These are phyloP conservation scores for Crithidia sp. DNA, from an alignment of 208 protist genomes.

Conservation along the genomic window DNA sequence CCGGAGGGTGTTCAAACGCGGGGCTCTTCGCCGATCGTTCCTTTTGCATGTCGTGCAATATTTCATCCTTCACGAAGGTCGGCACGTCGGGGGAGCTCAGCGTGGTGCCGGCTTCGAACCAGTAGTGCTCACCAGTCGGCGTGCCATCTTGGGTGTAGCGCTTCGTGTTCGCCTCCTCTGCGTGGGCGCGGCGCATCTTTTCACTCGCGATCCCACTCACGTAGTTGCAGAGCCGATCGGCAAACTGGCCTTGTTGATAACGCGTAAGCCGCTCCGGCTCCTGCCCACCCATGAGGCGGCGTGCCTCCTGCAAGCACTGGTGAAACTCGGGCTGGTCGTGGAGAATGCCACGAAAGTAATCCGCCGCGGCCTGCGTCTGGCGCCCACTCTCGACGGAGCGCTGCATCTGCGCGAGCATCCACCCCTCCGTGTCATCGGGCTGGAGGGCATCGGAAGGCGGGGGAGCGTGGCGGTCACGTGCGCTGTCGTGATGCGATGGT, in stretches of 20 bases:
- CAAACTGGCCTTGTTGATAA: slow-evolving; percentile 75
- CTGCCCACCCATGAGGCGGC: slow-evolving; percentile 59
- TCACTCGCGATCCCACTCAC: slow-evolving; percentile 61
- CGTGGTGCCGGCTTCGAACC: slow-evolving; percentile 80
- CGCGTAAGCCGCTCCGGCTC: slow-evolving; percentile 64
- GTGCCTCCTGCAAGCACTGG: slow-evolving; percentile 59
- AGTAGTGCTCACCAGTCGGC: slow-evolving; percentile 86
- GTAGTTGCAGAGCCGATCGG: slow-evolving; percentile 57
- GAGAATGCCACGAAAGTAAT: slow-evolving; percentile 75
- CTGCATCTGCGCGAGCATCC: slow-evolving; percentile 43
- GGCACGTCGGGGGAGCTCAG: slow-evolving; percentile 70
- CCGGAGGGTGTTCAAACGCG: slow-evolving; percentile 58
- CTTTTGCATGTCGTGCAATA: slow-evolving; percentile 74
- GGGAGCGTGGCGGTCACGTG: background rate
- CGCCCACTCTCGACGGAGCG: slow-evolving; percentile 54
- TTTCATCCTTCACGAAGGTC: slow-evolving; percentile 74
- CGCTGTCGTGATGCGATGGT: too few relatives aligned
- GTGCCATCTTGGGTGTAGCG: slow-evolving; percentile 77
- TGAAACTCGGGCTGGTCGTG: slow-evolving; percentile 66
- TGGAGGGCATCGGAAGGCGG: slow-evolving; percentile 5
- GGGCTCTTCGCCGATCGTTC: slow-evolving; percentile 54
- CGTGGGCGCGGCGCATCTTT: slow-evolving; percentile 53
- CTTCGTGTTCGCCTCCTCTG: slow-evolving; percentile 60
- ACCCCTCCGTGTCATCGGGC: slow-evolving; percentile 42
- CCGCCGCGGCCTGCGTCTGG: slow-evolving; percentile 48